Percentiles rank a stretch among this genome's conserved stretches.
Conservation (phyloP, 2,329 filamentous ascomycete genomes). For the Cladosporium sp. region DNA sequence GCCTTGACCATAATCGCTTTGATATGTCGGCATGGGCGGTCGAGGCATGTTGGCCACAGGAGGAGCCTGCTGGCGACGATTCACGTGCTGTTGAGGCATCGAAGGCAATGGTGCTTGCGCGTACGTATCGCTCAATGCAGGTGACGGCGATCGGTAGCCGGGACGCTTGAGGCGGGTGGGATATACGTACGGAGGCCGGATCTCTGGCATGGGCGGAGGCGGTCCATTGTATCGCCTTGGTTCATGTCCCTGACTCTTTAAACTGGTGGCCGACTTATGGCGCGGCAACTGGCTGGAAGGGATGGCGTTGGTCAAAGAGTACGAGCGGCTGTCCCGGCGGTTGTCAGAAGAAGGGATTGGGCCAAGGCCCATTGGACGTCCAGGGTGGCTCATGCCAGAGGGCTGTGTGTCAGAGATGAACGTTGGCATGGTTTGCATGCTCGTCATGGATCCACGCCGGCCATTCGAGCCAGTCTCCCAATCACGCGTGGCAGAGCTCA, state of each 20-base stretch:
- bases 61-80: slow-evolving; percentile 7
- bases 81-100: slow-evolving; percentile 7
- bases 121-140: slow-evolving; percentile 40
- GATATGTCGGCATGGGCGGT: slow-evolving; percentile 27
- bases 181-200: slow-evolving; percentile 39
- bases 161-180: slow-evolving; percentile 39
- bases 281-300: slow-evolving; percentile 35
- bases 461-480: slow-evolving; percentile 39
- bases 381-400: slow-evolving; percentile 10
- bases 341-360: slow-evolving; percentile 9
- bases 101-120: slow-evolving; percentile 14
- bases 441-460: slow-evolving; percentile 37
- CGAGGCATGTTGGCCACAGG: slow-evolving; percentile 14
- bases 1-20: slow-evolving; percentile 25
- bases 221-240: slow-evolving; percentile 25
- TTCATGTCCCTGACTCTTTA: slow-evolving; percentile 38
- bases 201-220: slow-evolving; percentile 31
- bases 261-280: slow-evolving; percentile 42
- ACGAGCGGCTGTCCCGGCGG: slow-evolving; percentile 36
- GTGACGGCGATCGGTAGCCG: slow-evolving; percentile 40
- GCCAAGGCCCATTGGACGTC: slow-evolving; percentile 10
- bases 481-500: slow-evolving; percentile 33
- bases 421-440: slow-evolving; percentile 40
- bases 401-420: slow-evolving; percentile 34
- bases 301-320: slow-evolving; percentile 36